Evolutionary conservation across 208 protist species (phyloP).

Genomic region (Plasmodiophora brassicae): DNA sequence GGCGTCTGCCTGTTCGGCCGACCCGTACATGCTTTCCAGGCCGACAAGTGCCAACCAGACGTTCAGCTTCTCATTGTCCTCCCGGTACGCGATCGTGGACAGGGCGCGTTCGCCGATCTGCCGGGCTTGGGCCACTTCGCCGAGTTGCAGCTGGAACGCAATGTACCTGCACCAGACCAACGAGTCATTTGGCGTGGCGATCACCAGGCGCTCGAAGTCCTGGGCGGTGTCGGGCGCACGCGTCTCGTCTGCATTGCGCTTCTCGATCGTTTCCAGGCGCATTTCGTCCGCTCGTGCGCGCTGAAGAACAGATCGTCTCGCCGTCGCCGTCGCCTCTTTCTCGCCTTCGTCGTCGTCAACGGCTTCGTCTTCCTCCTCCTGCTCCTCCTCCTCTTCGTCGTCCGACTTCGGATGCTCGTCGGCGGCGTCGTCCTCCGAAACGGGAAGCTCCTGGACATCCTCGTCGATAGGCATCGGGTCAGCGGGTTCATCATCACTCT

Average conservation of each 20-base stretch:
- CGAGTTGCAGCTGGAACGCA: conserved; percentile 58
- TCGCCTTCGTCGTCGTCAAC: not conserved
- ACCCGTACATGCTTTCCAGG: conserved; percentile 69
- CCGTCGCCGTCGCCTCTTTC: not conserved
- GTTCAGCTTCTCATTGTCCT: conserved; percentile 60
- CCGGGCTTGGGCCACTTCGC: conserved; percentile 66
- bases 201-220: conserved; percentile 71
- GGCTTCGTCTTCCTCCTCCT: not conserved
- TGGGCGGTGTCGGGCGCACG: conserved; percentile 42
- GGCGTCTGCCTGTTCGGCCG: conserved; percentile 27
- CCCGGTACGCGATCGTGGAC: conserved; percentile 52
- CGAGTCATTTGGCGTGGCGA: conserved; percentile 59
- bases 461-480: not conserved
- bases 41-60: conserved; percentile 73
- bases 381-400: not conserved
- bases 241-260: not conserved
- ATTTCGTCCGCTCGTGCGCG: not conserved
- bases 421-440: not conserved
- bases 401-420: not conserved
- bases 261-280: not conserved
- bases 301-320: not conserved
- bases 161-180: conserved; percentile 73
- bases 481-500: not conserved
- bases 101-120: conserved; percentile 53
- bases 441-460: not conserved